phyloP scores from a whole-genome alignment of 257 asterid genomes.

The Lavandula angustifolia region DNA sequence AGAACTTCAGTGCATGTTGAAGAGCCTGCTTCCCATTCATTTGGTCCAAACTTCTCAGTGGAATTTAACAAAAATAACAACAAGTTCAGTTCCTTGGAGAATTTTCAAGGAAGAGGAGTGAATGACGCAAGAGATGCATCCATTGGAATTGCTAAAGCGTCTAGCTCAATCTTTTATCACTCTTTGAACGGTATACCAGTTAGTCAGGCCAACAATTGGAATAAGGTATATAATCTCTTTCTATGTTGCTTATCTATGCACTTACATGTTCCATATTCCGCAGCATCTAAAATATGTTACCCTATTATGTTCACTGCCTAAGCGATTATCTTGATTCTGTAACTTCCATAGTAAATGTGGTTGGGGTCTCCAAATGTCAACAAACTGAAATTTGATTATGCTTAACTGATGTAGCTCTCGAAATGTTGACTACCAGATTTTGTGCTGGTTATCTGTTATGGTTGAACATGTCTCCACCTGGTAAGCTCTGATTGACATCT shows the following conservation, averaged over 20 bases:
- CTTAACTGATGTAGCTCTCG: background rate
- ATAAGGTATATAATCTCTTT: constrained; percentile 58
- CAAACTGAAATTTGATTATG: constrained; percentile 15
- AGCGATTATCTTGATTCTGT: background rate
- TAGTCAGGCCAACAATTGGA: constrained; percentile 40
- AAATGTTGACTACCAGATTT: background rate
- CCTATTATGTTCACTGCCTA: too few relatives aligned
- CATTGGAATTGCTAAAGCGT: constrained; percentile 36
- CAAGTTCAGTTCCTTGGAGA: constrained; percentile 31
- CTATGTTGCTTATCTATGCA: constrained; percentile 20
- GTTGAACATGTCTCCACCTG: background rate
- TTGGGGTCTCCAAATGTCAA: background rate
- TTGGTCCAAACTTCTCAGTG: constrained; percentile 31
- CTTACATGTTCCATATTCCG: constrained; percentile 3
- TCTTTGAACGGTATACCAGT: constrained; percentile 32
- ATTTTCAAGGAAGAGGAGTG: constrained; percentile 36
- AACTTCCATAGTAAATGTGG: background rate
- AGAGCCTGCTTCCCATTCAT: constrained; percentile 39
- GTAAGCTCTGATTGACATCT: background rate
- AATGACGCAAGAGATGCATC: constrained; percentile 40
- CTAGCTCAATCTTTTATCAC: constrained; percentile 33
- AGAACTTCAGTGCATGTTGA: constrained; percentile 34
- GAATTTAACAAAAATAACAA: constrained; percentile 40
- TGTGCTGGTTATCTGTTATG: background rate
- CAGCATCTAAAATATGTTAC: background rate